phyloP scores from a whole-genome alignment of 2,329 filamentous ascomycete genomes.

The Fusarium beomiforme region DNA sequence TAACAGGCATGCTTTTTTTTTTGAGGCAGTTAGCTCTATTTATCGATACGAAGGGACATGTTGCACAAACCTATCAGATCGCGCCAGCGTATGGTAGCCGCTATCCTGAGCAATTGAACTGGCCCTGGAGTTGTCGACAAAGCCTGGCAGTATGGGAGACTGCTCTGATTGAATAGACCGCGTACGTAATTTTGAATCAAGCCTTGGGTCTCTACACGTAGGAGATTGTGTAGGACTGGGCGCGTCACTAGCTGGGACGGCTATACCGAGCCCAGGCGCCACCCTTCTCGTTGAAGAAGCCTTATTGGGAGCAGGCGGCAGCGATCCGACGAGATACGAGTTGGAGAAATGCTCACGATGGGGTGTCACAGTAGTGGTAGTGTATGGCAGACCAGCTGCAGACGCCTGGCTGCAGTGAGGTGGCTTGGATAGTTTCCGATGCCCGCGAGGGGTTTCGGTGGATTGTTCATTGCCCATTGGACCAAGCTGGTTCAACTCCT shows the following conservation, averaged over 20 bases:
- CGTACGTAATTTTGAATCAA: constrained; percentile 29
- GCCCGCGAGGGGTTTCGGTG: constrained; percentile 53
- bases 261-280: constrained; percentile 31
- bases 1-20: constrained; percentile 30
- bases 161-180: constrained; percentile 35
- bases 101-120: constrained; percentile 29
- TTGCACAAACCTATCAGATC: constrained; percentile 41
- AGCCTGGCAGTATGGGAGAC: constrained; percentile 23
- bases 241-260: constrained; percentile 24
- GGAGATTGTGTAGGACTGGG: constrained; percentile 19
- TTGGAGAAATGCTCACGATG: constrained; percentile 45
- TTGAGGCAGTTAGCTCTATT: constrained; percentile 30
- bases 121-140: constrained; percentile 21
- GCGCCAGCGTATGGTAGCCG: constrained; percentile 22
- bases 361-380: constrained; percentile 44
- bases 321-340: constrained; percentile 46
- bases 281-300: constrained; percentile 23
- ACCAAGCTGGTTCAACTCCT: constrained; percentile 19
- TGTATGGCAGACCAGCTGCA: constrained; percentile 54
- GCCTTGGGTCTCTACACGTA: constrained; percentile 28
- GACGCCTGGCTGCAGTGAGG: constrained; percentile 53
- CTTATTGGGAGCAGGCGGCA: constrained; percentile 31
- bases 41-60: constrained; percentile 2
- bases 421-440: constrained; percentile 64
- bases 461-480: constrained; percentile 64